Evolutionary conservation across 225 moss, liverwort and hornwort species (phyloP).

Genomic region (Marchantia polymorpha): DNA sequence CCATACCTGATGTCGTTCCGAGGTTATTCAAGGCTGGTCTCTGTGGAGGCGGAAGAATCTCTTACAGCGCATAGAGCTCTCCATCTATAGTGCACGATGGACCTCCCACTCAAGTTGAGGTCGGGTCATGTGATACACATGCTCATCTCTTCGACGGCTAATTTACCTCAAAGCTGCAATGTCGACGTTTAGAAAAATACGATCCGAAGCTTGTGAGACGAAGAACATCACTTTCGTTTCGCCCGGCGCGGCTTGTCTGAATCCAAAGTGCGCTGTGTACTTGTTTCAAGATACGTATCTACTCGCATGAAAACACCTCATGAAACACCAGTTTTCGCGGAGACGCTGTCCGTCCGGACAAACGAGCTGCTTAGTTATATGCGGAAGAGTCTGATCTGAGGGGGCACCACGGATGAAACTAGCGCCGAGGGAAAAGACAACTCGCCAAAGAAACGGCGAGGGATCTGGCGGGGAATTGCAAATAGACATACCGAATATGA

Average conservation of each 20-base stretch:
- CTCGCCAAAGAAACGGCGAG: neutral
- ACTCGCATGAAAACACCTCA: neutral
- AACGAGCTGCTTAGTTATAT: neutral
- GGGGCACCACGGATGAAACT: neutral
- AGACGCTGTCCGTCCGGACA: neutral
- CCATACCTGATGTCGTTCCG: no score
- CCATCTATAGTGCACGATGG: no score
- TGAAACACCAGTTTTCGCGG: neutral
- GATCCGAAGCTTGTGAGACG: neutral
- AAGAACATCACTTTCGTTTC: neutral
- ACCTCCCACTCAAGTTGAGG: no score
- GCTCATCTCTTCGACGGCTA: no score
- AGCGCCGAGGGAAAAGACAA: neutral
- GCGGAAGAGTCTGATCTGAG: neutral
- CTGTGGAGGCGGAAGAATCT: no score
- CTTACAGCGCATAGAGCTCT: no score
- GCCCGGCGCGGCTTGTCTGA: conserved; percentile 7
- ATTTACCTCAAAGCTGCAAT: no score
- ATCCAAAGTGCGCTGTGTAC: neutral
- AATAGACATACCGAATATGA: neutral
- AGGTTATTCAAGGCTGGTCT: no score
- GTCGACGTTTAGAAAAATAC: no score
- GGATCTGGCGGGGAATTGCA: neutral
- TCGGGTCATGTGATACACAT: no score
- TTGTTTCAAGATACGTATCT: neutral